A percentile compares a stretch with the other conserved stretches of the same genome.
Conservation (phyloP, 2,329 filamentous ascomycete species). For the Neophaeococcomyces mojaviensis region DNA sequence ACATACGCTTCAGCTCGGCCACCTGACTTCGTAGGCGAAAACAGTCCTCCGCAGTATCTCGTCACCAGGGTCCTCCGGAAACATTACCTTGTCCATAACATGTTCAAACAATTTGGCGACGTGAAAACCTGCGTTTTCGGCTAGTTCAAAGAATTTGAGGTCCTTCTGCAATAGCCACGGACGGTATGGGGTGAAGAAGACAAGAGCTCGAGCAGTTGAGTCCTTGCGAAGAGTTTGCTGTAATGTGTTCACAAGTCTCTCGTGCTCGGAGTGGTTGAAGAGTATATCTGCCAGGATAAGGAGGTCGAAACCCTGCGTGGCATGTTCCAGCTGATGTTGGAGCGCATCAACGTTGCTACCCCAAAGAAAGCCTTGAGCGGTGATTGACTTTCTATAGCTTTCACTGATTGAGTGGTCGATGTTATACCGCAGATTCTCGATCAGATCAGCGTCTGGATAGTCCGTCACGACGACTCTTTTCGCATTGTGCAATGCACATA, state of each 20-base stretch:
- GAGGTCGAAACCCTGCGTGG: slow-evolving; percentile 57
- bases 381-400: slow-evolving; percentile 38
- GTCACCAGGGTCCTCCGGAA: slow-evolving; percentile 81
- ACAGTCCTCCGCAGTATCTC: slow-evolving; percentile 74
- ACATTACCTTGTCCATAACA: slow-evolving; percentile 77
- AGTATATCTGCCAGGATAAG: slow-evolving; percentile 81
- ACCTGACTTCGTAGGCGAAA: slow-evolving; percentile 66
- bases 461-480: slow-evolving; percentile 68
- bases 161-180: slow-evolving; percentile 85
- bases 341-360: slow-evolving; percentile 58
- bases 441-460: slow-evolving; percentile 77
- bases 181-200: slow-evolving; percentile 91
- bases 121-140: slow-evolving; percentile 59
- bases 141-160: slow-evolving; percentile 75
- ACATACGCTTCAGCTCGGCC: slow-evolving; percentile 33
- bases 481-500: slow-evolving; percentile 67
- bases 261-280: slow-evolving; percentile 85
- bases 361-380: slow-evolving; percentile 74
- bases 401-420: slow-evolving; percentile 50
- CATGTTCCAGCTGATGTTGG: slow-evolving; percentile 44
- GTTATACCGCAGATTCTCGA: slow-evolving; percentile 72
- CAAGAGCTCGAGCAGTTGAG: slow-evolving; percentile 58
- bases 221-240: slow-evolving; percentile 55
- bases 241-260: slow-evolving; percentile 66
- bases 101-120: slow-evolving; percentile 77